Conservation (phyloP, 2,329 filamentous ascomycete genomes). For the Coleophoma crateriformis region DNA sequence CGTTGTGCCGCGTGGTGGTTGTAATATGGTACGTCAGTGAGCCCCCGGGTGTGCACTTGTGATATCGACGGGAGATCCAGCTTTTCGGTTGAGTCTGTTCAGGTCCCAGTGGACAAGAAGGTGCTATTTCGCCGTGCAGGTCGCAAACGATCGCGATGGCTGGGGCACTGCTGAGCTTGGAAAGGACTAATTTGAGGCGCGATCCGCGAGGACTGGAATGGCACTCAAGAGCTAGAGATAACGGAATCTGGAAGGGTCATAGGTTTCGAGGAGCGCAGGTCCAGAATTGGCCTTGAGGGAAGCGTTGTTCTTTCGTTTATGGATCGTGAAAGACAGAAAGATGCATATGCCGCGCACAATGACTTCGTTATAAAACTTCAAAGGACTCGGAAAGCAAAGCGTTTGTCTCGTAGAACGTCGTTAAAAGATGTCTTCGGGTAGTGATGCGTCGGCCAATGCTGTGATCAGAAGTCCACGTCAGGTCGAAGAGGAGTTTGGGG, state of each 20-base stretch:
- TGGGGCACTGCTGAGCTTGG: no score
- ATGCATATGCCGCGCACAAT: slow-evolving; percentile 20
- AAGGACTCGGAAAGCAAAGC: slow-evolving; percentile 25
- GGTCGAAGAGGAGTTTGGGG: slow-evolving; percentile 15
- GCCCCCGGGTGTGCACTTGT: slow-evolving; percentile 75
- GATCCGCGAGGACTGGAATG: no score
- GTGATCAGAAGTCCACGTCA: slow-evolving; percentile 26
- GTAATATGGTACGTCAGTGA: slow-evolving; percentile 65
- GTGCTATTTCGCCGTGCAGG: slow-evolving; percentile 2
- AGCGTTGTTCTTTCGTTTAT: slow-evolving; percentile 13
- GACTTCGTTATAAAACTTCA: slow-evolving; percentile 19
- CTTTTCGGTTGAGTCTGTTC: slow-evolving; percentile 63
- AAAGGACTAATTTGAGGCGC: no score
- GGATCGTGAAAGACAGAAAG: slow-evolving; percentile 18
- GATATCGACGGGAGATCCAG: slow-evolving; percentile 90
- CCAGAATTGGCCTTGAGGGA: no score
- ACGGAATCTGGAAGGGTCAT: no score
- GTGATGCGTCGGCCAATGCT: slow-evolving; percentile 25
- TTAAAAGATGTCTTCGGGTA: slow-evolving; percentile 27
- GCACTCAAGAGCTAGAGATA: no score
- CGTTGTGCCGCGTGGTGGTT: slow-evolving; percentile 60
- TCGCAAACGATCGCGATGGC: no score
- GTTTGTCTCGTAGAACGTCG: slow-evolving; percentile 37
- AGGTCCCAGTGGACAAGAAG: slow-evolving; percentile 24
- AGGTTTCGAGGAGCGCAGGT: no score